Base-by-base conservation (phyloP, 2,329 filamentous ascomycete genomes). In the Aspergillus fumigatus region DNA sequence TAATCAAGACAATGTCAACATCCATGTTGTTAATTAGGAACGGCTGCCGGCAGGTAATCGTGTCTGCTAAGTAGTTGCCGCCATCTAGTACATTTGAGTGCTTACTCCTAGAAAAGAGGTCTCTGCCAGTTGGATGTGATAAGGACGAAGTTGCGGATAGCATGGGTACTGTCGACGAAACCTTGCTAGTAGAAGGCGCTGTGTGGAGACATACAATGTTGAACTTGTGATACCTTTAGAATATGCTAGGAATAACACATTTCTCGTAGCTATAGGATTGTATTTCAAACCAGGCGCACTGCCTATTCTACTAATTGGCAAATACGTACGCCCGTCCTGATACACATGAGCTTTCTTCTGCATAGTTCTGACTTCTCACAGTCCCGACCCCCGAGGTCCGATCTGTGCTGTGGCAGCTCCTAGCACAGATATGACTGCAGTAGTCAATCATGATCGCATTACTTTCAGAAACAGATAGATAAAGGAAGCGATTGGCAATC, bases 1-100 rank as follows among this genome's bases (percentile, higher is more conserved):
- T 65, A 58, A 47, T 61, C 47, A 69, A 62, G 63, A 75, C 60
- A 2, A 68, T 62, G 54, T 81, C 76, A 21, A 81, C 74, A 65
- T 82, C 79, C 41, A 66, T 70, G 52, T 80, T 70, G 50, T 76
- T 74, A 19, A 70, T 77, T 21, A 80, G 65, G 63, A 80, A 80
- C 0, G 72, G 71, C 26, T 81, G 74, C 79, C 79, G 81, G 68
- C 80, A 82, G 14, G 76, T 68, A n/a, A n/a, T n/a, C n/a, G n/a
- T n/a, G n/a, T n/a, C n/a, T n/a, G n/a, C n/a, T n/a, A n/a, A n/a
- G n/a, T n/a, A n/a, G n/a, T n/a, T n/a, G n/a, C n/a, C n/a, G n/a
- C n/a, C n/a, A n/a, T n/a, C n/a, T n/a, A n/a, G n/a, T n/a, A n/a
- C n/a, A 76, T 3, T 65, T 59, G 7, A 66, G 59, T 3, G 62